Conservation (phyloP, 192 early-diverging fungal species). For the Umbelopsis vinacea region DNA sequence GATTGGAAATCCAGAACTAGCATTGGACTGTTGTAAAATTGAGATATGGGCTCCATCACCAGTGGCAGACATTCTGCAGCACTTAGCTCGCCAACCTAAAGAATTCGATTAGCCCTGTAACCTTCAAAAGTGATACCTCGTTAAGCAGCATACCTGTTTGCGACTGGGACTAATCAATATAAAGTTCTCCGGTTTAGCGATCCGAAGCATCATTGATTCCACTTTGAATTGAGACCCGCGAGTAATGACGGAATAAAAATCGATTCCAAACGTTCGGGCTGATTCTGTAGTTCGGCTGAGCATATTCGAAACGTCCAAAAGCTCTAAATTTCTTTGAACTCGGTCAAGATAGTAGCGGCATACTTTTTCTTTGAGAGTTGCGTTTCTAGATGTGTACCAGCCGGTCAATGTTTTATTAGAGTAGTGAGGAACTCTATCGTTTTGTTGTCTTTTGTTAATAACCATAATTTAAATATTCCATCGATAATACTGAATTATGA, state of each 20-base stretch:
- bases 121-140: not conserved
- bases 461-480: too few species aligned
- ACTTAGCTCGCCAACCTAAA: slow-evolving; percentile 66
- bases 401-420: slow-evolving; percentile 54
- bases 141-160: slow-evolving; percentile 50
- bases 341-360: slow-evolving; percentile 72
- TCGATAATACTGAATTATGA: too few species aligned
- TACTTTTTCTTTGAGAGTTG: slow-evolving; percentile 61
- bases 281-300: slow-evolving; percentile 79
- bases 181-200: slow-evolving; percentile 79
- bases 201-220: slow-evolving; percentile 78
- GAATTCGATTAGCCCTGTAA: not conserved
- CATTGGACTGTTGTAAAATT: slow-evolving; percentile 84
- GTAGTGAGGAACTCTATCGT: slow-evolving; percentile 69
- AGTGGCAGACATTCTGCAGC: slow-evolving; percentile 89
- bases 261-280: slow-evolving; percentile 90
- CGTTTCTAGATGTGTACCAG: slow-evolving; percentile 64
- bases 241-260: slow-evolving; percentile 84
- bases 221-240: slow-evolving; percentile 94
- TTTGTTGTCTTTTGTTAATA: not conserved
- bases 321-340: slow-evolving; percentile 63
- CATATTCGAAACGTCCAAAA: slow-evolving; percentile 74
- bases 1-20: slow-evolving; percentile 94
- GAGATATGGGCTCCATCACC: slow-evolving; percentile 84
- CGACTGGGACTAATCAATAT: slow-evolving; percentile 76